Percentiles rank a stretch among this genome's conserved stretches.
Evolutionary conservation across 2,329 filamentous ascomycete genomes (phyloP).

Genomic region (Myriangium duriaei): DNA sequence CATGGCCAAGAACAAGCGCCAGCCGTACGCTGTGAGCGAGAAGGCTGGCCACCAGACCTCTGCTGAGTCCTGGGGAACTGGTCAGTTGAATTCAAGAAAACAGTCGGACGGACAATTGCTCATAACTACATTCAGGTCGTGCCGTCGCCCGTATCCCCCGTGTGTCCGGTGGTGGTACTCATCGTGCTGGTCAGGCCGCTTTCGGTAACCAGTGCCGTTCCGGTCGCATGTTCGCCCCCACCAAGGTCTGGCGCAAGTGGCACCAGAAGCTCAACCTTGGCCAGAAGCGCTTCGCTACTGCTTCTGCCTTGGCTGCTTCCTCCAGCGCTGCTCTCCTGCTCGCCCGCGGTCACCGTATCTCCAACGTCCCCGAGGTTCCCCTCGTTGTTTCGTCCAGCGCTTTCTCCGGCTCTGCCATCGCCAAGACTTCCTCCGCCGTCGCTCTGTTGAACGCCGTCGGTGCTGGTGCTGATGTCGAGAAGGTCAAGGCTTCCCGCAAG

Average conservation of each 20-base stretch:
- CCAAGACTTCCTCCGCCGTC: conserved; percentile 81
- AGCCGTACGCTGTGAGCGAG: conserved; percentile 99
- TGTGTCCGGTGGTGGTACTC: conserved; percentile 99
- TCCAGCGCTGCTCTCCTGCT: conserved; percentile 89
- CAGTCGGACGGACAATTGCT: conserved; percentile 10
- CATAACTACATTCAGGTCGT: conserved; percentile 51
- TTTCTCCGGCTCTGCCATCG: conserved; percentile 65
- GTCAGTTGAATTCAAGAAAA: conserved; percentile 35
- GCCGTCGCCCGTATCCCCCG: conserved; percentile 99
- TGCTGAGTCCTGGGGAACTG: conserved; percentile 99
- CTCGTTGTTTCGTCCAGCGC: conserved; percentile 87
- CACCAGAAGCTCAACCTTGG: conserved; percentile 99
- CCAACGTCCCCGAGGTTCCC: conserved; percentile 85
- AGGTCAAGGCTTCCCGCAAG: conserved; percentile 95
- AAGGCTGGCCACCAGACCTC: conserved; percentile 99
- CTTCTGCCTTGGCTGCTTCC: conserved; percentile 92
- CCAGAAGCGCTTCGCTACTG: conserved; percentile 98
- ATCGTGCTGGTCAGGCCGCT: conserved; percentile 98
- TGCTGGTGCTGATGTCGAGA: conserved; percentile 80
- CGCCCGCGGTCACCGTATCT: conserved; percentile 93
- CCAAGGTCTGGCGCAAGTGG: conserved; percentile 99
- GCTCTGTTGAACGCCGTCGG: conserved; percentile 82
- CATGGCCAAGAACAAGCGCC: conserved; percentile 99
- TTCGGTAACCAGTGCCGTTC: conserved; percentile 99
- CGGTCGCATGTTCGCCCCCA: conserved; percentile 99